Conservation (phyloP, 2,329 filamentous ascomycete species). For the Claviceps paspali region DNA sequence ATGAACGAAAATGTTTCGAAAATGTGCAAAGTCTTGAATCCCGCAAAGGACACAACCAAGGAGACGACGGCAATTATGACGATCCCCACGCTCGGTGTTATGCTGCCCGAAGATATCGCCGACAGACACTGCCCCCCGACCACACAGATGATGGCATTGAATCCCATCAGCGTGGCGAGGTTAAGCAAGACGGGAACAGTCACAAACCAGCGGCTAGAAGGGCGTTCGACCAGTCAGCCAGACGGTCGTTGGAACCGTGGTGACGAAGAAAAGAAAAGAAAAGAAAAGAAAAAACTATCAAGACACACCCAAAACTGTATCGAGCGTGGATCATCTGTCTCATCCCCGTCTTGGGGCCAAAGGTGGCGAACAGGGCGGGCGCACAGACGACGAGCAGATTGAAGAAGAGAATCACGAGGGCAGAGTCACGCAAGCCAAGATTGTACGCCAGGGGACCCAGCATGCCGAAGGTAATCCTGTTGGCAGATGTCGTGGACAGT, state of each 20-base stretch:
- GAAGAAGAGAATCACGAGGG: slow-evolving; percentile 50
- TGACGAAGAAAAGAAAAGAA: not conserved
- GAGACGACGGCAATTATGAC: slow-evolving; percentile 42
- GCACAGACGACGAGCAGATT: slow-evolving; percentile 36
- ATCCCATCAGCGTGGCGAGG: slow-evolving; percentile 46
- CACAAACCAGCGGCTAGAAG: slow-evolving; percentile 35
- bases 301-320: slow-evolving; percentile 40
- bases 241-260: too few relatives aligned
- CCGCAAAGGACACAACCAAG: slow-evolving; percentile 46
- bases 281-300: not conserved
- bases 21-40: slow-evolving; percentile 39
- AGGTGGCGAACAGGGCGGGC: slow-evolving; percentile 40
- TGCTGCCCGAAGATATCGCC: slow-evolving; percentile 30
- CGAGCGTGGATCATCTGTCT: slow-evolving; percentile 51
- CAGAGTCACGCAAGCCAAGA: slow-evolving; percentile 37
- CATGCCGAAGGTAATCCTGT: slow-evolving; percentile 47
- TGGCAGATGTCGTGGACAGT: not conserved
- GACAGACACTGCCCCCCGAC: slow-evolving; percentile 44
- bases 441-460: slow-evolving; percentile 40
- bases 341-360: slow-evolving; percentile 48
- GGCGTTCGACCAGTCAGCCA: not conserved
- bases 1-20: slow-evolving; percentile 45
- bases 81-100: slow-evolving; percentile 42
- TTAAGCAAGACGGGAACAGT: slow-evolving; percentile 47
- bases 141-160: slow-evolving; percentile 45